Base-by-base conservation (phyloP, 2,329 filamentous ascomycete genomes). In the Chrysosporium queenslandicum region DNA sequence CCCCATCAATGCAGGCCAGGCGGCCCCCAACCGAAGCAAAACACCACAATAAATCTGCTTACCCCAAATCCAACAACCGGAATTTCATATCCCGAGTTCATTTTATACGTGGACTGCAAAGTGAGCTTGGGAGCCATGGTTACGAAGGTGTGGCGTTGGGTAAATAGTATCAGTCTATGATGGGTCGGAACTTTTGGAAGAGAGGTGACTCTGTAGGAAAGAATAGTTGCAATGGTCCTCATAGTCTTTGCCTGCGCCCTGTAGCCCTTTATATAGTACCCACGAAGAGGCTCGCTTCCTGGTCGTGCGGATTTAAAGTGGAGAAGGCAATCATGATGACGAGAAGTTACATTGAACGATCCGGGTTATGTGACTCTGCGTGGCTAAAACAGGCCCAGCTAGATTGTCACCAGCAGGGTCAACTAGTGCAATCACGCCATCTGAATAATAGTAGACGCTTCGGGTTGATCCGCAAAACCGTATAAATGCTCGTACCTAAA, bases 21-120 rank as follows among this genome's bases (percentile, higher is more conserved):
- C n/a, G n/a, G n/a, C n/a, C n/a, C n/a, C n/a, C n/a, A 27, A 34
- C 20, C 23, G 5, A 27, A 12, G 20, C 3, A 29, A 40, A 32
- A 12, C 18, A 32, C 2, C 20, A 29, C 14, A 29, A 47, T 23
- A 30, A 11, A 1, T 36, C 20, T 29, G 23, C 67, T 58, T 61
- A 73, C 71, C 20, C 71, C 70, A 56, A 68, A 72, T 7, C 71
- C 80, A 1, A 83, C 66, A 6, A 75, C 59, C 7, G 80, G 80
- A 39, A 83, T 82, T 16, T 81, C 75, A 63, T 81, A 74, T 37
- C 80, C 80, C 14, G 79, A 82, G 50, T 76, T 75, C 67, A 83
- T 61, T 50, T 69, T 70, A 48, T 67, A 65, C 7, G 66, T 69
- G 18, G 68, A 63, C 52, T 67, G 61, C 29, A 69, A 56, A 2